Conservation (phyloP, 2,329 filamentous ascomycete genomes). For the Waltergamsia citrina region DNA sequence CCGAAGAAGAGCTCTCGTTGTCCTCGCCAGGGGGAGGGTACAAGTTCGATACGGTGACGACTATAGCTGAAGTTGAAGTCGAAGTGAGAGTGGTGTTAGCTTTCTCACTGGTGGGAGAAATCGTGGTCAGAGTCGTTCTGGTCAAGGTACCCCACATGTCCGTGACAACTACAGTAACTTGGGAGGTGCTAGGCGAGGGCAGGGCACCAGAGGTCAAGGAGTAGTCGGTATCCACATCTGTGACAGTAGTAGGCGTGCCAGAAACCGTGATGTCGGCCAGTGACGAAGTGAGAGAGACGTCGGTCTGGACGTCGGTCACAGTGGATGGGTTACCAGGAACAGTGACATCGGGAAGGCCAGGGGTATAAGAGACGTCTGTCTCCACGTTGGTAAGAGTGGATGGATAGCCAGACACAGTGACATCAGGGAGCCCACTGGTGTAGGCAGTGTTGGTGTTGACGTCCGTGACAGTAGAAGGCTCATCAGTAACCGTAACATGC, state of each 20-base stretch:
- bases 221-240: constrained; percentile 16
- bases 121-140: constrained; percentile 14
- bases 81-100: constrained; percentile 12
- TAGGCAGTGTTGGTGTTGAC: constrained; percentile 11
- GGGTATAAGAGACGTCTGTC: constrained; percentile 12
- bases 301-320: constrained; percentile 12
- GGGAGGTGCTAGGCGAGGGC: no score
- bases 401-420: constrained; percentile 17
- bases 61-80: constrained; percentile 9
- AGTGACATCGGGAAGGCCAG: constrained; percentile 15
- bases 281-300: constrained; percentile 12
- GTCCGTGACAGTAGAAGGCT: constrained; percentile 14
- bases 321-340: constrained; percentile 20
- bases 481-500: constrained; percentile 15
- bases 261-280: constrained; percentile 16
- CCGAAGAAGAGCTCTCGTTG: constrained; percentile 2
- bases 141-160: constrained; percentile 16
- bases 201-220: constrained; percentile 11
- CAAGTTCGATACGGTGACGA: constrained; percentile 11
- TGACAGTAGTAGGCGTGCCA: constrained; percentile 17
- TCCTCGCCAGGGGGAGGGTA: not conserved
- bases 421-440: constrained; percentile 12
- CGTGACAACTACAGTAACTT: constrained; percentile 17
- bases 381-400: constrained; percentile 12
- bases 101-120: constrained; percentile 13